A percentile compares a stretch with the other conserved stretches of the same genome.
Evolutionary conservation across 2,329 filamentous ascomycete species (phyloP).

Genomic region (Monilinia laxa): DNA sequence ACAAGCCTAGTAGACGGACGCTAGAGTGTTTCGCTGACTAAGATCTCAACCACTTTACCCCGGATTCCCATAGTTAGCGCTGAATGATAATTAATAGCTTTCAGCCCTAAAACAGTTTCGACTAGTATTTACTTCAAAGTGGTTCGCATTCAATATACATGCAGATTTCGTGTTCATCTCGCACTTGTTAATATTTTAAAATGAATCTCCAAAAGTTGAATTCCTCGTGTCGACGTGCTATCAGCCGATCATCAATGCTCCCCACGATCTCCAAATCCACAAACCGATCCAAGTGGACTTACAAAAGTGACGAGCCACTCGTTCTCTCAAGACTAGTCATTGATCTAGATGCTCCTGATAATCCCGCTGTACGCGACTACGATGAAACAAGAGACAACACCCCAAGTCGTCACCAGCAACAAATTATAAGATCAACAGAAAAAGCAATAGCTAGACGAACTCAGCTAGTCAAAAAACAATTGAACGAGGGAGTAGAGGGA

Average conservation of each 20-base stretch:
- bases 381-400: not conserved
- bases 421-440: not conserved
- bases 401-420: not conserved
- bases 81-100: not conserved
- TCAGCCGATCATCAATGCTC: slow-evolving; percentile 1
- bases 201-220: slow-evolving; percentile 26
- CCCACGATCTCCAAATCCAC: slow-evolving; percentile 4
- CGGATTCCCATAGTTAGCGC: slow-evolving; percentile 15
- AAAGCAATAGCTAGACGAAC: not conserved
- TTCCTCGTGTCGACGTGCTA: slow-evolving; percentile 25
- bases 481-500: not conserved
- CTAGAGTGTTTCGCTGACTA: slow-evolving; percentile 12
- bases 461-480: not conserved
- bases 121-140: not conserved
- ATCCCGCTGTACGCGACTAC: slow-evolving; percentile 41
- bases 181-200: not conserved
- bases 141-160: not conserved
- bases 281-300: slow-evolving; percentile 26
- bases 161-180: not conserved
- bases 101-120: not conserved
- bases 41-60: not conserved
- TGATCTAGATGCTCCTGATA: slow-evolving; percentile 53
- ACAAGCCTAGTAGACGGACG: not conserved
- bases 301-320: slow-evolving; percentile 27
- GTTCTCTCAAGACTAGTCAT: slow-evolving; percentile 48